Evolutionary conservation across 768 basidiomycete species (phyloP), one percentile per base, ranked within the genome.

Genomic region (Candolleomyces efflorescens): DNA sequence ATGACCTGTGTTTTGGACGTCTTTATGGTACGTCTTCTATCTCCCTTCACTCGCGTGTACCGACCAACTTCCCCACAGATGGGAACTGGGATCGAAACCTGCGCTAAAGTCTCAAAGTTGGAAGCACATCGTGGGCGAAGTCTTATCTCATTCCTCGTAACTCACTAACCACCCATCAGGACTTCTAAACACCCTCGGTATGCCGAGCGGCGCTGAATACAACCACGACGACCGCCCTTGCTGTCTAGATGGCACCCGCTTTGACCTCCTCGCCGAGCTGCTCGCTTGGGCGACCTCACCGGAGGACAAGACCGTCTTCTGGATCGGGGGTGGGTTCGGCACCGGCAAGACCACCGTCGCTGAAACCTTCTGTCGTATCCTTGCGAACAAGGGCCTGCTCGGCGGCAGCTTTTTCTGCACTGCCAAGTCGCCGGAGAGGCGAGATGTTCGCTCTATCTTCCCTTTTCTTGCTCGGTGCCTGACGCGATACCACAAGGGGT

Each of bases 301-400:
- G 22, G 23, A 13, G 18, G 18, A 20, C n/a, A 7, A 20, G n/a
- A 9, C 1, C 9, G 78, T 69, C 5, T 64, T 53, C 50, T 68
- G 65, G 67, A 45, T 69, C 0, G 65, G 55, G 43, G 67, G 68
- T 6, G 59, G 63, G 43, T 63, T 61, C 20, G 67, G 67, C 2
- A 67, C 60, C 4, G 67, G 67, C 6, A 68, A 69, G 44, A 59
- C 68, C 3, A 64, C 67, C n/a, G 65, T 69, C 46, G 59, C 67
- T 3, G 55, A 62, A 43, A 57, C 62, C 2, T 56, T 69, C 38
- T 54, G 56, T 32, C 46, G 59, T n/a, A 23, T 37, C n/a, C 56
- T 68, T 17, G 69, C 79, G 73, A 69, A 75, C 72, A 23, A 78
- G 62, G 70, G 71, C 15, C 75, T 81, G 1, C 82, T 82, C 62